Evolutionary conservation across 306 rosid species (phyloP), one percentile per base, ranked within the genome.

Genomic region (Castanea crenata): DNA sequence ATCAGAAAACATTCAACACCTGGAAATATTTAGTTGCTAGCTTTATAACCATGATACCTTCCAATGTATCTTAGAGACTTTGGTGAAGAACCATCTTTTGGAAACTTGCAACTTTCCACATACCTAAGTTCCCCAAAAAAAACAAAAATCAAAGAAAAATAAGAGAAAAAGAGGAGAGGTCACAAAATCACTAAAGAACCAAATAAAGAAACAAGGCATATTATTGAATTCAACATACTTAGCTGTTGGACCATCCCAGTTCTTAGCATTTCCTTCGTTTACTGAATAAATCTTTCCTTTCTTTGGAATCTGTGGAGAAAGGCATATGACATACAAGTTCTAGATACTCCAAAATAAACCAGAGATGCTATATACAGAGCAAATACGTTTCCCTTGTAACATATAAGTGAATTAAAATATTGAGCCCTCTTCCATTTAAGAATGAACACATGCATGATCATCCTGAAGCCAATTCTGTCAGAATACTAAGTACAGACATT

Each of bases 241-340:
- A 46, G 96, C 81, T 4, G 98, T 95, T 29, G 99, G 97, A 76
- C 87, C 85, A 71, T 95, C 99, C 99, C 99, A 95, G 77, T 95
- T 93, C 84, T 89, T 93, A 21, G 98, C 99, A 85, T 95, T 95
- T 83, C 99, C 99, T 89, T 95, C 99, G 83, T 95, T 95, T 75
- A 93, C 99, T 2, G 99, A 95, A 85, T 95, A 95, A 67, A 95
- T 95, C 77, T 90, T 95, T 76, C 99, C 99, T 75, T 90, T 90
- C 84, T 85, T 86, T 23, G 98, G 99, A 79, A 95, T 89, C 99
- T 95, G 80, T 25, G 27, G 5, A 63, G 79, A 79, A 65, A 84
- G 58, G 65, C 63, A 79, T 63, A 52, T 69, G 75, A 20, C 51
- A 82, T 79, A 70, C 61, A 67, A 57, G 71, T 49, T 55, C 58